Base-by-base conservation (phyloP, 192 early-diverging fungal genomes). In the Podila horticola region DNA sequence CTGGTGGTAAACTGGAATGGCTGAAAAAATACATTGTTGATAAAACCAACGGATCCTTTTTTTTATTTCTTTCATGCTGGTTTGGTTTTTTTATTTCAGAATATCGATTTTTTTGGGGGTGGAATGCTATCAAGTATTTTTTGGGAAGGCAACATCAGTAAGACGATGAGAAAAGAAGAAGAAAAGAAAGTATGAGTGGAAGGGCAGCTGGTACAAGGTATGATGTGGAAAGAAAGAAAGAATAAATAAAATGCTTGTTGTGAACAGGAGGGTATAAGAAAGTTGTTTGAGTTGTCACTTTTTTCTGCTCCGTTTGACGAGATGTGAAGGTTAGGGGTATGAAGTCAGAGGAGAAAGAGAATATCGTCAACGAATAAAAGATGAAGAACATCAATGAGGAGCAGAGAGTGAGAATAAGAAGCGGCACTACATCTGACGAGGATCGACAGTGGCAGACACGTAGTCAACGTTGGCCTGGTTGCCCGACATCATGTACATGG, bases 1-100 rank as follows among this genome's bases (percentile, higher is more conserved):
- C 7, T 61, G 11, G 30, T 81, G 77, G 71, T 81, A 31, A 62
- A 11, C 8, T 36, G 8, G 34, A 36, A 36, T n/a, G n/a, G n/a
- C n/a, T n/a, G n/a, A n/a, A n/a, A n/a, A 0, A 10, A 10, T 34
- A 34, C 7, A 36, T 36, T 36, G 11, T 0, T 36, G 2, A 50
- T 20, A 20, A 2, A 20, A 50, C 20, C 49, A n/a, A n/a, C n/a
- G n/a, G n/a, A n/a, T n/a, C n/a, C n/a, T n/a, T 50, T 8, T 20
- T 19, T 52, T 52, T 52, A n/a, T 52, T n/a, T 52, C 7, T n/a
- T 55, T 55, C 24, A 55, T 55, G 52, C 24, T n/a, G 12, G 11
- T 55, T 55, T 55, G 9, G 13, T 38, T 57, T 59, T 52, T 55
- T 52, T n/a, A 10, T 55, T 55, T 55, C 8, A 22, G 6, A 22